phyloP scores from a whole-genome alignment of 495 filamentous ascomycete species.

The Xylona heveae region DNA sequence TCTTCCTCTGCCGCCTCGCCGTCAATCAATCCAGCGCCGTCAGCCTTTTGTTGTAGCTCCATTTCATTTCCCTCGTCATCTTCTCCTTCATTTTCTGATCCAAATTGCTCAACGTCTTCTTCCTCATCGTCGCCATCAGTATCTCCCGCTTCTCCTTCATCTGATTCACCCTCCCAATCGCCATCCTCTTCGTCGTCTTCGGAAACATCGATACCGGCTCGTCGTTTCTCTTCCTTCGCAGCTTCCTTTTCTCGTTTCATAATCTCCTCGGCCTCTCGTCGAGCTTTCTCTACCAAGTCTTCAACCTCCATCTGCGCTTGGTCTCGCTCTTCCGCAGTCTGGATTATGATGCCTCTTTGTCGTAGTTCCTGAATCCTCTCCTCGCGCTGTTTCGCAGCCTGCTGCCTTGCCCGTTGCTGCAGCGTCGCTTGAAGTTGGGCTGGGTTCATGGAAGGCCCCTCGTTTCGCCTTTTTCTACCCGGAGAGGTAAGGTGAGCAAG shows the following conservation, averaged over 20 bases:
- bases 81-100: conserved; percentile 11
- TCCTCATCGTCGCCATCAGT: conserved; percentile 28
- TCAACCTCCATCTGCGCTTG: conserved; percentile 65
- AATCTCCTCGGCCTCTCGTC: conserved; percentile 60
- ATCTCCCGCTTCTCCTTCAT: conserved; percentile 33
- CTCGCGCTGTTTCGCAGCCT: conserved; percentile 59
- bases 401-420: conserved; percentile 46
- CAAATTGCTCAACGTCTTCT: conserved; percentile 22
- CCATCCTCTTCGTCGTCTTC: conserved; percentile 42
- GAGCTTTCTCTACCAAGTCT: conserved; percentile 65
- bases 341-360: conserved; percentile 60
- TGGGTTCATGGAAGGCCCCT: conserved; percentile 32
- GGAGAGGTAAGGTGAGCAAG: conserved; percentile 57
- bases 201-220: conserved; percentile 24
- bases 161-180: conserved; percentile 25
- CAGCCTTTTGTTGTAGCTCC: no score
- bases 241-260: conserved; percentile 51
- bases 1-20: conserved; percentile 19
- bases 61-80: conserved; percentile 21
- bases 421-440: conserved; percentile 48
- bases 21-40: no score
- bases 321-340: conserved; percentile 68
- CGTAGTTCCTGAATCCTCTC: conserved; percentile 56
- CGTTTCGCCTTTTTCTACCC: conserved; percentile 20
- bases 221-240: conserved; percentile 37